phyloP scores from a whole-genome alignment of 306 rosid species.

The Albizia julibrissin region DNA sequence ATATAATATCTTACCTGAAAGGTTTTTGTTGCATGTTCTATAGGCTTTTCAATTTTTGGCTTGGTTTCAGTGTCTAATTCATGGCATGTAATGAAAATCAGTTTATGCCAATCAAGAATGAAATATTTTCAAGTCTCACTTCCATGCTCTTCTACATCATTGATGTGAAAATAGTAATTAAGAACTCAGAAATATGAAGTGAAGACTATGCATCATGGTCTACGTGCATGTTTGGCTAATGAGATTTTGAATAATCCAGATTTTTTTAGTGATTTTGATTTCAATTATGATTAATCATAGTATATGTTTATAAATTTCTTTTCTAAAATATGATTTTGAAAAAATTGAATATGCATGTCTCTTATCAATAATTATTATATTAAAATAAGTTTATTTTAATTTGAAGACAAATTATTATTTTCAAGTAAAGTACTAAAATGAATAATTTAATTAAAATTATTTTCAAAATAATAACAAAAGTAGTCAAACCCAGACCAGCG shows the following conservation, averaged over 20 bases:
- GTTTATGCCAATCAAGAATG: background rate
- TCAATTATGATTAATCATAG: background rate
- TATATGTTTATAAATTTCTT: background rate
- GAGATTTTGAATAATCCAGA: background rate
- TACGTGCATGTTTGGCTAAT: background rate
- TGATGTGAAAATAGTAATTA: background rate
- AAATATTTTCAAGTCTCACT: background rate
- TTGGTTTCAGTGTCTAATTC: background rate
- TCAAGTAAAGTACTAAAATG: background rate
- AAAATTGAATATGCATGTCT: background rate
- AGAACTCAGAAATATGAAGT: background rate
- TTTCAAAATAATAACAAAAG: too few relatives aligned
- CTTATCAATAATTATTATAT: too few relatives aligned
- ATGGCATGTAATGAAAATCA: background rate
- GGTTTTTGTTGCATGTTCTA: background rate
- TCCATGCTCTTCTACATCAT: background rate
- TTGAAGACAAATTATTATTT: background rate
- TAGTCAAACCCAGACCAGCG: background rate
- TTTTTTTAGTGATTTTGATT: background rate
- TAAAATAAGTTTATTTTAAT: too few relatives aligned
- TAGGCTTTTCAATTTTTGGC: constrained; percentile 6
- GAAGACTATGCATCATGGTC: background rate
- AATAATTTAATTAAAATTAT: too few relatives aligned
- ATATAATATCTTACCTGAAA: constrained; percentile 27
- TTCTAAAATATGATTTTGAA: background rate